Base-by-base conservation (phyloP, 2,329 filamentous ascomycete genomes). In the Pestalotiopsis sp. region DNA sequence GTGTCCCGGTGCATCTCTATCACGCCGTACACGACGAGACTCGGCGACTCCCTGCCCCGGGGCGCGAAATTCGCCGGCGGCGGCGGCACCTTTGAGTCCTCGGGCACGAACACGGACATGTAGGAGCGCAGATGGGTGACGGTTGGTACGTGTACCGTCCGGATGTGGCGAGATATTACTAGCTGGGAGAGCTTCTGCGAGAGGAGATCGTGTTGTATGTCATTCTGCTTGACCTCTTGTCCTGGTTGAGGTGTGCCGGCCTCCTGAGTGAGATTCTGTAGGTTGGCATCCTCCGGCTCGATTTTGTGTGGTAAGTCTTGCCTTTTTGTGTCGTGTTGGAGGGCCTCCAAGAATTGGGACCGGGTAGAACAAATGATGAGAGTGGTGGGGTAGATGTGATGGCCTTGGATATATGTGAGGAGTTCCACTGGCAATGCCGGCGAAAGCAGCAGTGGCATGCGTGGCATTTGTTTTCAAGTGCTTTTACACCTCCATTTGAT, bases 91-190 rank as follows among this genome's bases (percentile, higher is more conserved):
- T 73, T 78, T 9, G 82, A 81, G 67, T 81, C 77, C 1, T 73
- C 71, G 2, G 78, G 71, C 20, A 80, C 80, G 69, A 89, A 86
- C 65, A 88, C 84, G 57, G 91, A 84, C 20, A 98, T 84, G 75
- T 91, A 93, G 45, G 93, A 93, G 66, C 93, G 91, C 6, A 97
- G 87, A 78, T 93, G 90, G 25, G 92, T 90, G 66, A 96, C 86
- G 2, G 92, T 93, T 0, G 93, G 90, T 67, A 90, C 87, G 80
- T 97, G 98, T 45, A 89, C 82, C 9, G 95, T 79, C 67, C 88
- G 89, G 71, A 97, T 86, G 74, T 91, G 89, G 38, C 89, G 87
- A 7, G 93, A 91, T 3, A 87, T 86, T 61, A 91, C 88, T 36
- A 95, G 84, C 71, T 93, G 87, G 67, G 90, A 86, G 14, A 97